Percentiles rank a stretch among this genome's conserved stretches.
Conservation (phyloP, 768 basidiomycete species). For the Tulasnella sp. region DNA sequence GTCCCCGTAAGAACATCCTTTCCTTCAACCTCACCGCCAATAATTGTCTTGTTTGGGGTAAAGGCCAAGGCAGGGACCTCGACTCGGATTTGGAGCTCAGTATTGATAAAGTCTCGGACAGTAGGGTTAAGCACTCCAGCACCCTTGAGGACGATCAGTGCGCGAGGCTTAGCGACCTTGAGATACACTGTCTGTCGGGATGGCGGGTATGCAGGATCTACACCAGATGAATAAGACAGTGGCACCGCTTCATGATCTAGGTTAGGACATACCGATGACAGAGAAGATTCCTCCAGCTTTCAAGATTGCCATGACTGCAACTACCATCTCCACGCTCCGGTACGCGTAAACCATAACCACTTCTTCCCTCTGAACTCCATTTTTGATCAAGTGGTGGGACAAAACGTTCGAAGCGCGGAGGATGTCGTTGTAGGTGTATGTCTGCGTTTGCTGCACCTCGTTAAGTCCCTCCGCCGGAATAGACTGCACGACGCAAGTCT, state of each 20-base stretch:
- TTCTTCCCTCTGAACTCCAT: slow-evolving; percentile 84
- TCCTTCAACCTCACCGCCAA: slow-evolving; percentile 49
- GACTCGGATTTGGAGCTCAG: slow-evolving; percentile 74
- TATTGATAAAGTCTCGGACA: slow-evolving; percentile 74
- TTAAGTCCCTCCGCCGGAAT: slow-evolving; percentile 36
- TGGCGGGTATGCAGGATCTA: slow-evolving; percentile 95
- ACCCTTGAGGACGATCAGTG: slow-evolving; percentile 80
- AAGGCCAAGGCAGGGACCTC: slow-evolving; percentile 87
- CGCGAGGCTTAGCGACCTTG: slow-evolving; percentile 84
- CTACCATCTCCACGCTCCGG: slow-evolving; percentile 90
- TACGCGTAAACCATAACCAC: slow-evolving; percentile 98
- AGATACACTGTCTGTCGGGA: slow-evolving; percentile 89
- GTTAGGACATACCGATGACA: slow-evolving; percentile 68
- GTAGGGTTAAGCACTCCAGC: slow-evolving; percentile 73
- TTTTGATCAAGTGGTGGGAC: slow-evolving; percentile 78
- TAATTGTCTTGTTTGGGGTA: slow-evolving; percentile 50
- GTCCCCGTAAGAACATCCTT: slow-evolving; percentile 53
- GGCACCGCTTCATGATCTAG: background rate
- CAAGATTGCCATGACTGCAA: slow-evolving; percentile 92
- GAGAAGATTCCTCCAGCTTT: slow-evolving; percentile 96
- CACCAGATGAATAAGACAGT: background rate
- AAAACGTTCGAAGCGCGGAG: slow-evolving; percentile 80
- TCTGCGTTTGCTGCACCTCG: slow-evolving; percentile 42
- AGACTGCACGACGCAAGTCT: slow-evolving; percentile 84
- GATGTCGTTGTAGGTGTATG: slow-evolving; percentile 74